Evolutionary conservation across 495 filamentous ascomycete species (phyloP).

Genomic region (Neurospora sp.): DNA sequence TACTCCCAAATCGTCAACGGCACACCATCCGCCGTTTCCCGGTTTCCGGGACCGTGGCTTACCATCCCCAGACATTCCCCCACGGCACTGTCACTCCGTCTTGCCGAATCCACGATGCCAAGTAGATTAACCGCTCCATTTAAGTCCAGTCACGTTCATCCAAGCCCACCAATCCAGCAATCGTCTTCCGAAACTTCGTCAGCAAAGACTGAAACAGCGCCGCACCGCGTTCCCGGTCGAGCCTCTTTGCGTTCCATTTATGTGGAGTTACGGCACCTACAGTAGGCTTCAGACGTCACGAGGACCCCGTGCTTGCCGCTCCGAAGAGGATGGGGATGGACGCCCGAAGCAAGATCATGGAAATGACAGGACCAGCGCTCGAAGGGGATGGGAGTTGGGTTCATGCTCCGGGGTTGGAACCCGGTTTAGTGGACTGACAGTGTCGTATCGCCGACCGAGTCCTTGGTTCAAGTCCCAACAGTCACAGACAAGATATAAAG

Average conservation of each 20-base stretch:
- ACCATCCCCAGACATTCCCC: neutral
- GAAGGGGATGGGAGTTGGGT: neutral
- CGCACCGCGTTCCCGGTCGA: constrained; percentile 9
- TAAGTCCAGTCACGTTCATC: neutral
- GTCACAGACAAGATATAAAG: neutral
- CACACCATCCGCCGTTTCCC: constrained; percentile 10
- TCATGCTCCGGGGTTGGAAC: neutral
- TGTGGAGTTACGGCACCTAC: neutral
- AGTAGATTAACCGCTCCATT: constrained; percentile 8
- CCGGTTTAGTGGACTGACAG: constrained; percentile 3
- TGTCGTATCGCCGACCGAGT: constrained; percentile 5
- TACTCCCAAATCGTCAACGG: constrained; percentile 5
- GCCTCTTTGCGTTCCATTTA: neutral
- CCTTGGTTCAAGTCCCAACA: neutral
- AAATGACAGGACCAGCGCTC: neutral
- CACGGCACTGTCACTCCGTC: constrained; percentile 14
- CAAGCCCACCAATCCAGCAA: constrained; percentile 1
- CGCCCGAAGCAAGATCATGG: neutral
- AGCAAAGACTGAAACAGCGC: constrained; percentile 6
- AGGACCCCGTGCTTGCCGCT: neutral
- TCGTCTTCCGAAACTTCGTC: constrained; percentile 6
- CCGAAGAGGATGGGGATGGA: neutral
- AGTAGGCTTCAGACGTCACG: neutral
- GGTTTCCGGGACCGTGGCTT: constrained; percentile 10
- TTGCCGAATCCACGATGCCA: constrained; percentile 7